Evolutionary conservation across 257 asterid genomes (phyloP).

Genomic region (Przewalskia tangutica): DNA sequence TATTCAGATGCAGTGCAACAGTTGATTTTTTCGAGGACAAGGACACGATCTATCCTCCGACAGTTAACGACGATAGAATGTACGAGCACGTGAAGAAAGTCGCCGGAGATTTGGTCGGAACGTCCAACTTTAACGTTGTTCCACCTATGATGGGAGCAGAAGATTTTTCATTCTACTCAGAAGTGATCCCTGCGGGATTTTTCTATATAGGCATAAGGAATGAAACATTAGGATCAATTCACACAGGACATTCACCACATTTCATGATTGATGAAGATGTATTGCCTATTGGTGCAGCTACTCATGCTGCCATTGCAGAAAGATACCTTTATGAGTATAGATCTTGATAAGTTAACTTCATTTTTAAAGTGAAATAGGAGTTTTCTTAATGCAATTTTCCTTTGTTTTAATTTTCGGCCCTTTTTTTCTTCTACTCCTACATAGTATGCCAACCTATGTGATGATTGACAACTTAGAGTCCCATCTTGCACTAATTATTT

Average conservation of each 20-base stretch:
- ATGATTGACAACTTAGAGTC: neutral
- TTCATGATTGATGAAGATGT: constrained; percentile 83
- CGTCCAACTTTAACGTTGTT: constrained; percentile 35
- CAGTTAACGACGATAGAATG: constrained; percentile 53
- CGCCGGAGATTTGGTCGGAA: constrained; percentile 39
- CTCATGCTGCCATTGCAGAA: constrained; percentile 90
- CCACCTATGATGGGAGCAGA: constrained; percentile 87
- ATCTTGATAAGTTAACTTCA: neutral
- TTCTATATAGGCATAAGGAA: constrained; percentile 72
- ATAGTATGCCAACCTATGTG: neutral
- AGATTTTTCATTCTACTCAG: constrained; percentile 85
- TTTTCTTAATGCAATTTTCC: neutral
- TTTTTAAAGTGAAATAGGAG: neutral
- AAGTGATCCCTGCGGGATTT: constrained; percentile 71
- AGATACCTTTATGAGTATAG: constrained; percentile 44
- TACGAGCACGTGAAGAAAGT: constrained; percentile 49
- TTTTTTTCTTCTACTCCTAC: neutral
- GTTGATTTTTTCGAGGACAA: constrained; percentile 67
- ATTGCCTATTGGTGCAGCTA: constrained; percentile 73
- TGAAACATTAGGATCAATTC: constrained; percentile 53
- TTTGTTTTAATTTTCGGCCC: too few species aligned
- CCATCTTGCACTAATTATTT: neutral
- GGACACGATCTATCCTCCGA: constrained; percentile 66
- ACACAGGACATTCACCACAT: constrained; percentile 66
- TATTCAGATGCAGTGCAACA: constrained; percentile 63